phyloP scores from a whole-genome alignment of 2,329 filamentous ascomycete genomes.

The Laburnicola sp. region DNA sequence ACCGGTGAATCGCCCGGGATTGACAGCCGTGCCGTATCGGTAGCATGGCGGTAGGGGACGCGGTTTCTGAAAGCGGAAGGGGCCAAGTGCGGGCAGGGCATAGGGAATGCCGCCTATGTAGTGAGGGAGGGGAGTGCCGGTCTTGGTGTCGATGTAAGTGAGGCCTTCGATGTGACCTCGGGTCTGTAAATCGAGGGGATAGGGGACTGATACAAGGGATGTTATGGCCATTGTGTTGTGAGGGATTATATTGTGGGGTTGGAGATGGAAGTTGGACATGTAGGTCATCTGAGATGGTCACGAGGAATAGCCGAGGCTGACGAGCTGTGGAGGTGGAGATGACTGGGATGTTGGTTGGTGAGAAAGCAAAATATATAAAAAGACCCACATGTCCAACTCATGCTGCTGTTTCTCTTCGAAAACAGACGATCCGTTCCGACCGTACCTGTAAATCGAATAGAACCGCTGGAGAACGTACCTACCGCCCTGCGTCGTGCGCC shows the following conservation, averaged over 20 bases:
- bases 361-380: too few relatives aligned
- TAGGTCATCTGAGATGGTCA: too few relatives aligned
- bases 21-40: slow-evolving; percentile 54
- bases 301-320: too few relatives aligned
- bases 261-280: slow-evolving; percentile 1
- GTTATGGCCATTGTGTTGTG: slow-evolving; percentile 17
- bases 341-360: too few relatives aligned
- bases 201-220: slow-evolving; percentile 27
- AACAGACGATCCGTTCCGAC: too few relatives aligned
- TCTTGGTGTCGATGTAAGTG: slow-evolving; percentile 45
- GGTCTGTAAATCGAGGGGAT: slow-evolving; percentile 44
- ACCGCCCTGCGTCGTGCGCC: too few relatives aligned
- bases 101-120: slow-evolving; percentile 62
- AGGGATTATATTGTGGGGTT: too few relatives aligned
- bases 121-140: slow-evolving; percentile 46
- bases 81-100: slow-evolving; percentile 54
- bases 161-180: slow-evolving; percentile 56
- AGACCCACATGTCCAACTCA: too few relatives aligned
- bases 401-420: too few relatives aligned
- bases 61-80: slow-evolving; percentile 55
- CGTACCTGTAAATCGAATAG: too few relatives aligned
- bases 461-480: too few relatives aligned
- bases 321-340: too few relatives aligned
- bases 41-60: slow-evolving; percentile 53
- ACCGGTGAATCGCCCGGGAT: slow-evolving; percentile 52